Base-by-base conservation (phyloP, 2,329 filamentous ascomycete genomes). In the Pezicula rhizophila region DNA sequence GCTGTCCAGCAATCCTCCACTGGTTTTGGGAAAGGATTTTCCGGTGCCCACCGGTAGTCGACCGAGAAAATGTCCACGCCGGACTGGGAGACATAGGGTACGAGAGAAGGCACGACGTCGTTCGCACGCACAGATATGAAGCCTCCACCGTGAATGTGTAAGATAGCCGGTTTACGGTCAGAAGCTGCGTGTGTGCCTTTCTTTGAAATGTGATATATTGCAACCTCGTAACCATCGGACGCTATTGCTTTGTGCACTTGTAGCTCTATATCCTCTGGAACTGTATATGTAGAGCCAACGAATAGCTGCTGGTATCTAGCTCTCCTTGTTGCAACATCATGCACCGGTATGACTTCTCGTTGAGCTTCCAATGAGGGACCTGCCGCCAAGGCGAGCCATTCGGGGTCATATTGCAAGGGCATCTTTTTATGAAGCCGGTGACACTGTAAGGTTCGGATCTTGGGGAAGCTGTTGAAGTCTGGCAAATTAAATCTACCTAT, bases 1-100 rank as follows among this genome's bases (percentile, higher is more conserved):
- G 72, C 56, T n/a, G 37, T 18, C 8, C 18, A 40, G 18, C 37
- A 20, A 31, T 48, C 46, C n/a, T 48, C 25, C 4, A 48, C 25
- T 15, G 18, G 17, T 11, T 26, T 37, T 14, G 46, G 28, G 28
- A 18, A 35, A 11, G 15, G 4, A 41, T 38, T 12, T 18, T 48
- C 46, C 2, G 46, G 46, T 8, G 38, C 46, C 6, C 31, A 41
- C 14, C 46, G 40, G 25, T 48, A 48, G 14, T 38, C 40, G 11
- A 48, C 31, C 2, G 33, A n/a, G 37, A 40, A 40, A 18, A 40
- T n/a, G 8, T 14, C 12, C 8, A 40, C 17, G 8, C 12, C 2
- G 8, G 37, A n/a, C 15, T 40, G 2, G 15, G 12, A n/a, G 8
- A 18, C 37, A n/a, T n/a, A n/a, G 8, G 12, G 12, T 40, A 17